Evolutionary conservation across 345 rosid species (phyloP).

Genomic region (Eucalyptus curtisii): DNA sequence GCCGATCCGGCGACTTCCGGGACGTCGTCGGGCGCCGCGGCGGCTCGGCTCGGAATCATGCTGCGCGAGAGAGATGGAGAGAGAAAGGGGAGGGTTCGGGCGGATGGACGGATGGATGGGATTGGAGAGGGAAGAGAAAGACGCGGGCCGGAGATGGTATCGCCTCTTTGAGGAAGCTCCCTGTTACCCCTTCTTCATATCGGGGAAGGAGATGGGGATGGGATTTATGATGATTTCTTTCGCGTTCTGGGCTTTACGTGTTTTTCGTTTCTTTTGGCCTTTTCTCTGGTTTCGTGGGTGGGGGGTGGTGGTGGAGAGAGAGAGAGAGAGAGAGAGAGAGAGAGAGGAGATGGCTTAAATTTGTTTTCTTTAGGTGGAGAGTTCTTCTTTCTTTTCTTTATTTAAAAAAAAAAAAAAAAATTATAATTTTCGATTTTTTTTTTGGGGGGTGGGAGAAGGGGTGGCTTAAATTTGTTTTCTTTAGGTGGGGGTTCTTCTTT

Average conservation of each 20-base stretch:
- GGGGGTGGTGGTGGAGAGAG: background rate
- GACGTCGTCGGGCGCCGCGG: conserved; percentile 25
- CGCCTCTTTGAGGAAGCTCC: background rate
- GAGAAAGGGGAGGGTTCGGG: background rate
- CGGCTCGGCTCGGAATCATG: conserved; percentile 46
- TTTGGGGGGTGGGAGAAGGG: background rate
- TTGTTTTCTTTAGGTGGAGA: background rate
- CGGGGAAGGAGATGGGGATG: background rate
- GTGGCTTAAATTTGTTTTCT: background rate
- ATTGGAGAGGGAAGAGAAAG: background rate
- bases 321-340: background rate
- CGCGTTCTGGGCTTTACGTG: background rate
- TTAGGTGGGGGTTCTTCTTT: background rate
- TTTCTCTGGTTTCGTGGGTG: background rate
- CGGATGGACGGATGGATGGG: background rate
- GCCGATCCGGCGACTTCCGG: background rate
- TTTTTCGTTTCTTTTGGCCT: background rate
- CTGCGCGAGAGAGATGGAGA: background rate
- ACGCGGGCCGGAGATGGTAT: background rate
- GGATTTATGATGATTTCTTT: background rate
- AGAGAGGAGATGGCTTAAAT: background rate
- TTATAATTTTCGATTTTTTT: background rate
- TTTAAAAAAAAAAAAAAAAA: background rate
- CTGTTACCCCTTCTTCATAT: background rate
- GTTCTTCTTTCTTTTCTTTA: background rate